Evolutionary conservation across 805 yeast genomes (phyloP), one percentile per base, ranked within the genome.

Genomic region (Metschnikowia lachancei): DNA sequence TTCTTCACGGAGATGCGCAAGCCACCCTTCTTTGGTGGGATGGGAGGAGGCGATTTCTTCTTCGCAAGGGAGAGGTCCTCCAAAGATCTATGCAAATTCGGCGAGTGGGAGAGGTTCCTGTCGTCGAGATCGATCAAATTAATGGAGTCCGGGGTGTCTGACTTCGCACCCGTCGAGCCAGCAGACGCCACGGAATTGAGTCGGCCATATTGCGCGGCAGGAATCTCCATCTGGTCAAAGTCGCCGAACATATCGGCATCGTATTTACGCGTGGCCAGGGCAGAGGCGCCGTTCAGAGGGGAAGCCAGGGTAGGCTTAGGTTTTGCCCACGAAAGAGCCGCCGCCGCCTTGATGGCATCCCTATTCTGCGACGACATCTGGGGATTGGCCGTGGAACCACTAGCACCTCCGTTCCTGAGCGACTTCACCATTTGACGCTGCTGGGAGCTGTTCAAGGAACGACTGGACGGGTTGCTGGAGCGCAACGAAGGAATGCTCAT

Each of bases 51-150:
- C 18, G 43, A 34, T 29, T 45, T 39, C 38, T 34, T 46, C 35
- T 44, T 49, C 17, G 45, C 31, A 3, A 63, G 35, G 7, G 58
- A 43, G 18, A 60, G 51, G 37, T 60, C 66, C 35, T 64, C 66
- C 49, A 61, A 43, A 13, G 60, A 55, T 12, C 50, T 52, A 46
- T 46, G 52, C 36, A 50, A 20, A 13, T 36, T 26, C 2, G 22
- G 17, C 4, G 74, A 82, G 18, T 29, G 32, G 4, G 32, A 6
- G 6, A 29, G 32, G 14, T 29, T 5, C 14, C 32, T 11, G 14
- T 53, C 55, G 59, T 79, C 95, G 55, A 89, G 81, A 60, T 89
- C 96, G 51, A 90, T 85, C 55, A 89, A 72, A 48, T 81, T 80
- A 31, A 77, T 72, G 35, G 74, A 67, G 20, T 47, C 55, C 17